These are phyloP conservation scores for Elaeagnus macrophylla DNA, from an alignment of 306 rosid species.

Conservation along the genomic window DNA sequence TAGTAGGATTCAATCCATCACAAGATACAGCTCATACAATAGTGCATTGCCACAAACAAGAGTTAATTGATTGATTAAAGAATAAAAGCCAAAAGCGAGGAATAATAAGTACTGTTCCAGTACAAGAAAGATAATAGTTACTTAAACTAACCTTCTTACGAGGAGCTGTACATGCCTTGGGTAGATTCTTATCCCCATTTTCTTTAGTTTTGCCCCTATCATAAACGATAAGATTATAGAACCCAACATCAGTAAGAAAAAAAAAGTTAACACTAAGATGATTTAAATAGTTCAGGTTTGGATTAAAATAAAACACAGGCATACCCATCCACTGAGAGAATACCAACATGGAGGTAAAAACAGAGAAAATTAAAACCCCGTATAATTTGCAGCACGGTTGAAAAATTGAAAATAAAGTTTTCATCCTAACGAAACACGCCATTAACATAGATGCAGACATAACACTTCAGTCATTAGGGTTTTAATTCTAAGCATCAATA, in stretches of 20 bases:
- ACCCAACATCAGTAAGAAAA: neutral
- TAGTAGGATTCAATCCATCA: neutral
- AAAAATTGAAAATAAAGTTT: too few relatives aligned
- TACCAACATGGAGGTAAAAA: neutral
- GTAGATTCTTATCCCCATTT: constrained; percentile 14
- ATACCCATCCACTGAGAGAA: neutral
- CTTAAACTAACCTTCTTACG: constrained; percentile 42
- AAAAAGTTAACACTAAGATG: neutral
- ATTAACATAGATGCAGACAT: too few relatives aligned
- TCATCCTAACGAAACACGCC: too few relatives aligned
- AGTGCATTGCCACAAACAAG: neutral
- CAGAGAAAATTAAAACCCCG: neutral
- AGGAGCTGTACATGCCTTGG: constrained; percentile 34
- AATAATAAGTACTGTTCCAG: neutral
- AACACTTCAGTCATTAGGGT: too few relatives aligned
- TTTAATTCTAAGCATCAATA: too few relatives aligned
- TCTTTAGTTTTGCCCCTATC: constrained; percentile 26
- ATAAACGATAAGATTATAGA: constrained; percentile 8
- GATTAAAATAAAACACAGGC: neutral
- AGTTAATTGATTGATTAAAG: neutral
- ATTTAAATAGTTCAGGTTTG: neutral
- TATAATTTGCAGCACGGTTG: too few relatives aligned
- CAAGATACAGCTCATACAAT: neutral
- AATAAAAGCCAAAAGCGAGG: neutral
- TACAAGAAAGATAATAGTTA: neutral